Percentiles rank a stretch among this genome's conserved stretches.
phyloP scores from a whole-genome alignment of 2,329 filamentous ascomycete species.

The Aquanectria penicillioides region DNA sequence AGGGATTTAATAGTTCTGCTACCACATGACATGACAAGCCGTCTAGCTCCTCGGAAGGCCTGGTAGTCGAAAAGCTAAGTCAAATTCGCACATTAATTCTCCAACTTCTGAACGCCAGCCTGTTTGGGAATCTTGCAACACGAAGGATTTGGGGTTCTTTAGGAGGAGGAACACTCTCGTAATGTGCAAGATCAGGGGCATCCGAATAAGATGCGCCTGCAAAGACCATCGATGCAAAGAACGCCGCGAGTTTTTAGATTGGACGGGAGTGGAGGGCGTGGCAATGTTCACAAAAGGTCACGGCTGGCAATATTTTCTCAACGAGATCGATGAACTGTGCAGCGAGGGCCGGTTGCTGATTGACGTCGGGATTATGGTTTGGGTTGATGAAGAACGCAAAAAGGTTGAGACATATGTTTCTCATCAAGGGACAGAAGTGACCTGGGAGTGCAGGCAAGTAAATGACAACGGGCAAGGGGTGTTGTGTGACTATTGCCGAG shows the following conservation, averaged over 20 bases:
- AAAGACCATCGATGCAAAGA: conserved; percentile 10
- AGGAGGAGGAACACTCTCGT: too few relatives aligned
- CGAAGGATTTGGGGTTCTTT: too few relatives aligned
- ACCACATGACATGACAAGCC: too few relatives aligned
- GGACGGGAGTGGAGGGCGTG: not conserved
- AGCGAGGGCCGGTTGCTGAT: conserved; percentile 8
- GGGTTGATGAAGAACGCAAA: conserved; percentile 3
- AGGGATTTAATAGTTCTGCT: too few relatives aligned
- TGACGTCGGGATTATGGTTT: conserved; percentile 9
- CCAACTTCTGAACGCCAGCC: too few relatives aligned
- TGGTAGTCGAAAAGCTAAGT: too few relatives aligned
- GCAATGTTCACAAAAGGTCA: not conserved
- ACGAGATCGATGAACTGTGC: conserved; percentile 16
- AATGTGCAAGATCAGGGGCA: conserved; percentile 22
- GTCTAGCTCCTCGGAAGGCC: too few relatives aligned
- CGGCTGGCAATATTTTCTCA: conserved; percentile 18
- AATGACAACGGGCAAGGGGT: conserved; percentile 14
- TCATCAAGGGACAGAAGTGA: conserved; percentile 9
- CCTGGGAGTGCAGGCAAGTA: conserved; percentile 16
- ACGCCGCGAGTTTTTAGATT: conserved; percentile 18
- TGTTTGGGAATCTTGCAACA: too few relatives aligned
- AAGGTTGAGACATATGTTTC: conserved; percentile 5
- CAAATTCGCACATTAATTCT: too few relatives aligned
- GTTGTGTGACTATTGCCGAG: conserved; percentile 15
- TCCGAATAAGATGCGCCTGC: conserved; percentile 17